Conservation (phyloP, 768 basidiomycete genomes). For the Solioccasus polychromus region DNA sequence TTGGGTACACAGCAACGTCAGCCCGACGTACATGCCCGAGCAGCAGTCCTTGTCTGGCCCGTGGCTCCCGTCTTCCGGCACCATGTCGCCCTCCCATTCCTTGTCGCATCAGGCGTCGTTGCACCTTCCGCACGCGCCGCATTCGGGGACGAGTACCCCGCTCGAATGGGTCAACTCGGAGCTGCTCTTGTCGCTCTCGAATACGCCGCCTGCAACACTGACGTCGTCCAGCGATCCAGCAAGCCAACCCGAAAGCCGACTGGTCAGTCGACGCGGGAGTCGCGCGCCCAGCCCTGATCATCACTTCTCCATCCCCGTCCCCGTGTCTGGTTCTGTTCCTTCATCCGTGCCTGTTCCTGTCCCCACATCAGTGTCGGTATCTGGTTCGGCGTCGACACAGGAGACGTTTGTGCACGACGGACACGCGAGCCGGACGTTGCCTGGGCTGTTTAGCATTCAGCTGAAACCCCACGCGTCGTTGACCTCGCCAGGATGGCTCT, state of each 20-base stretch:
- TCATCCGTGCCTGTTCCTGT: not conserved
- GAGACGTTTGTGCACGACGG: slow-evolving; percentile 53
- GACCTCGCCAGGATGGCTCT: slow-evolving; percentile 40
- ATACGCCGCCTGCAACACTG: not conserved
- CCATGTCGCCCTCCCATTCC: slow-evolving; percentile 42
- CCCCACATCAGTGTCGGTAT: not conserved
- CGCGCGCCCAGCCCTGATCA: slow-evolving; percentile 62
- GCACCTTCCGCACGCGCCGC: slow-evolving; percentile 41
- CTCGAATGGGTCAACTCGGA: slow-evolving; percentile 87
- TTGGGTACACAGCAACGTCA: slow-evolving; percentile 46
- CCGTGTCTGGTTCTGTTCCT: not conserved
- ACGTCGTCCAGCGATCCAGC: slow-evolving; percentile 24
- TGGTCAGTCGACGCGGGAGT: slow-evolving; percentile 37
- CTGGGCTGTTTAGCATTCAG: slow-evolving; percentile 51
- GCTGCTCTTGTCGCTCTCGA: slow-evolving; percentile 58
- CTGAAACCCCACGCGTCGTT: slow-evolving; percentile 61
- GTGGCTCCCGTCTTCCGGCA: slow-evolving; percentile 32
- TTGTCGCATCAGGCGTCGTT: too few relatives aligned
- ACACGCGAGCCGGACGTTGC: slow-evolving; percentile 49
- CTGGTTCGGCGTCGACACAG: too few relatives aligned
- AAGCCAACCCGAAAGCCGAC: slow-evolving; percentile 27
- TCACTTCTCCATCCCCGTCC: slow-evolving; percentile 10
- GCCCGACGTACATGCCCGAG: slow-evolving; percentile 31
- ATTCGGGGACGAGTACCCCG: slow-evolving; percentile 42
- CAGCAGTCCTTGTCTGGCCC: slow-evolving; percentile 17